These are phyloP conservation scores for Kalmusia sp. DNA, from an alignment of 2,329 filamentous ascomycete species.

Conservation along the genomic window DNA sequence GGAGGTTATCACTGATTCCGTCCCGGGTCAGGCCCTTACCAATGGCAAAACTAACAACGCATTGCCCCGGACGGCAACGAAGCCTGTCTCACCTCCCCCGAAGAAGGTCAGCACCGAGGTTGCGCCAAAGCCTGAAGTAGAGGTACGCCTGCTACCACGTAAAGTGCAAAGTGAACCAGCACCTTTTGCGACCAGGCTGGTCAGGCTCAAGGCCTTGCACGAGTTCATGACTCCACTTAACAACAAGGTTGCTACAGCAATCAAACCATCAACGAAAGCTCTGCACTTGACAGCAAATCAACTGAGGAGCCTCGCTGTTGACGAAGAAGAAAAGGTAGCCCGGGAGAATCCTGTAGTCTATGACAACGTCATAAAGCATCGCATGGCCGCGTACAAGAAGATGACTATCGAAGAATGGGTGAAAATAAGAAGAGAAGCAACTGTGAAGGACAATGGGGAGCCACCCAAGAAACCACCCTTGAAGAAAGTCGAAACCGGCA, in stretches of 20 bases:
- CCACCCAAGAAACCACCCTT: slow-evolving; percentile 51
- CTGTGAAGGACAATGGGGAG: slow-evolving; percentile 31
- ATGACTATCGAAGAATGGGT: slow-evolving; percentile 78
- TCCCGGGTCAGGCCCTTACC: slow-evolving; percentile 7
- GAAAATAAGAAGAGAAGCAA: slow-evolving; percentile 58
- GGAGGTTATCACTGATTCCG: neutral
- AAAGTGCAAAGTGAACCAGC: slow-evolving; percentile 62
- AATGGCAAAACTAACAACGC: slow-evolving; percentile 8
- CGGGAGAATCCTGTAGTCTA: slow-evolving; percentile 75
- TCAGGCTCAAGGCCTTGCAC: slow-evolving; percentile 67
- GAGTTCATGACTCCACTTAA: slow-evolving; percentile 73
- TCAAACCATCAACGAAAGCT: slow-evolving; percentile 58
- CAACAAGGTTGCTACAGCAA: slow-evolving; percentile 62
- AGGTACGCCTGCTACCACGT: slow-evolving; percentile 68
- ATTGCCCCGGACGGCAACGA: slow-evolving; percentile 32
- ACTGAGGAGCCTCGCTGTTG: slow-evolving; percentile 71
- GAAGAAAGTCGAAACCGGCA: slow-evolving; percentile 70
- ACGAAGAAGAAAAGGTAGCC: slow-evolving; percentile 81
- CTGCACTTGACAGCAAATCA: slow-evolving; percentile 69
- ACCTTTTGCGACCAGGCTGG: slow-evolving; percentile 38
- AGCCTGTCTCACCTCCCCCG: slow-evolving; percentile 41
- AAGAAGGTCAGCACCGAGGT: slow-evolving; percentile 23
- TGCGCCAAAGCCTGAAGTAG: slow-evolving; percentile 49
- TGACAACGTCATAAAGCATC: slow-evolving; percentile 81
- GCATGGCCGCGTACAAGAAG: slow-evolving; percentile 76